These are phyloP conservation scores for Lodderomyces theae DNA, from an alignment of 1,139 yeast genomes.

Conservation along the genomic window DNA sequence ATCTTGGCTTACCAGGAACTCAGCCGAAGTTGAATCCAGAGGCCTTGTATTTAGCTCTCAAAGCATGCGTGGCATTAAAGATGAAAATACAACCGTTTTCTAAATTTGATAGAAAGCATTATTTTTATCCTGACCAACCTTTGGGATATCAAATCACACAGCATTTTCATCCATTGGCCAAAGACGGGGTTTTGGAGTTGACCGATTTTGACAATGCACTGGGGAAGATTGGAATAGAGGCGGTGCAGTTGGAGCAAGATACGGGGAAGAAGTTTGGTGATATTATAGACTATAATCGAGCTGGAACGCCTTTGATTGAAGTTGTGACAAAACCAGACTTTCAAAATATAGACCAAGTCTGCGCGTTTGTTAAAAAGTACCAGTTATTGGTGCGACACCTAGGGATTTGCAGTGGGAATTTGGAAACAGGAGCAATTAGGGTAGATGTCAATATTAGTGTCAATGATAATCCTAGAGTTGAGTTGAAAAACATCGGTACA, in stretches of 20 bases:
- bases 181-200: slow-evolving; percentile 56
- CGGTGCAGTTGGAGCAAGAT: slow-evolving; percentile 89
- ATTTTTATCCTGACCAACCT: slow-evolving; percentile 96
- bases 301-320: slow-evolving; percentile 85
- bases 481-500: slow-evolving; percentile 83
- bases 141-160: slow-evolving; percentile 95
- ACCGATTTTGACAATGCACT: slow-evolving; percentile 53
- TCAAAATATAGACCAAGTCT: slow-evolving; percentile 62
- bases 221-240: slow-evolving; percentile 56
- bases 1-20: slow-evolving; percentile 88
- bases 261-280: slow-evolving; percentile 66
- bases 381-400: slow-evolving; percentile 68
- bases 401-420: slow-evolving; percentile 79
- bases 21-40: slow-evolving; percentile 81
- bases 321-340: slow-evolving; percentile 91
- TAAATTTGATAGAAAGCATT: slow-evolving; percentile 89
- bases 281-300: slow-evolving; percentile 78
- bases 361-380: slow-evolving; percentile 75
- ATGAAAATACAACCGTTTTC: slow-evolving; percentile 57
- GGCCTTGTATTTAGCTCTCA: slow-evolving; percentile 67
- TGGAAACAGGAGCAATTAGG: slow-evolving; percentile 93
- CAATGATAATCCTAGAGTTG: slow-evolving; percentile 69
- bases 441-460: slow-evolving; percentile 91
- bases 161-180: slow-evolving; percentile 77
- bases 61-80: slow-evolving; percentile 69